Base-by-base conservation (phyloP, 2,329 filamentous ascomycete species). In the Pseudogymnoascus sp. region DNA sequence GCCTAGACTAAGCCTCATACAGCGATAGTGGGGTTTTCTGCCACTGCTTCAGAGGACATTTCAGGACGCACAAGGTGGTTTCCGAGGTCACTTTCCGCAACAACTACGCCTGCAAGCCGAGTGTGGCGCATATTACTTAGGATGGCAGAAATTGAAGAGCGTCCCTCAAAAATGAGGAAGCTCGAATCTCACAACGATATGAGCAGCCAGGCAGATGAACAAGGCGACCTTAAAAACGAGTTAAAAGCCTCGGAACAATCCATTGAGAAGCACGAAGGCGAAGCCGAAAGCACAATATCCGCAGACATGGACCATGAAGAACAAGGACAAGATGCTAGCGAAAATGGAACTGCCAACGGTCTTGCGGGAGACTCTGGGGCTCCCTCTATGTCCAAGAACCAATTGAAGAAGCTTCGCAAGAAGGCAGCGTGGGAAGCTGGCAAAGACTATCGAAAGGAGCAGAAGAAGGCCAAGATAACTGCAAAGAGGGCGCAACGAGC, bases 361-460 rank as follows among this genome's bases (percentile, higher is more conserved):
- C n/a, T n/a, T 35, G n/a, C 15, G 3, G 29, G 47, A 2, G 47
- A 54, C 5, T 54, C 15, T 9, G 47, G n/a, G 9, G n/a, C 29
- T 21, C 29, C 29, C n/a, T 54, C 47, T 13, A 37, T 97, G 59
- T 96, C 93, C 15, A 97, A 97, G 71, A 95, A 87, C 69, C 88
- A 93, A 68, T 77, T 88, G 63, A 96, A 96, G 75, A 93, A 91
- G 70, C 78, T 91, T 60, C 84, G 82, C 64, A 86, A 85, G 61
- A 81, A 84, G 65, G 81, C 89, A 70, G 79, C 84, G 71, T 96
- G 90, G 88, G 91, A 96, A 68, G 84, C 86, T 6, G 83, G 82
- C 21, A 87, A 84, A 65, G 82, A 82, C 40, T 78, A 80, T 33
- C 83, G 84, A 63, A 81, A 80, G 64, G 74, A 72, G 59, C 76